Conservation (phyloP, 2,329 filamentous ascomycete species). For the Botrytis elliptica region DNA sequence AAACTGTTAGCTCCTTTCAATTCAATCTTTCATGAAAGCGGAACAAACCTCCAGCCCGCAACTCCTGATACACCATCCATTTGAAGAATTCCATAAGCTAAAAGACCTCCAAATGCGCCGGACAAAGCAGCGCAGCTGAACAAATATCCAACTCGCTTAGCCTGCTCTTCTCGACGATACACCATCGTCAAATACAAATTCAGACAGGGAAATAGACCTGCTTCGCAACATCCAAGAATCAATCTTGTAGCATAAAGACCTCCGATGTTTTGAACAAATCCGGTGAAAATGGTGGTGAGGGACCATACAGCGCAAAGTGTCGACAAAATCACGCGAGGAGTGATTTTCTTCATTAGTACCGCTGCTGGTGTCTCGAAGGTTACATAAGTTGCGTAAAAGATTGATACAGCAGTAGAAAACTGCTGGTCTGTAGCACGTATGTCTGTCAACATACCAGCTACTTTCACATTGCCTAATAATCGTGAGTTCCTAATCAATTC, state of each 20-base stretch:
- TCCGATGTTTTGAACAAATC: slow-evolving; percentile 45
- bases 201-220: slow-evolving; percentile 50
- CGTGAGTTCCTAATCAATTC: neutral
- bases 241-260: slow-evolving; percentile 48
- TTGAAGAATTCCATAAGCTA: slow-evolving; percentile 51
- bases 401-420: slow-evolving; percentile 41
- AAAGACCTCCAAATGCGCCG: slow-evolving; percentile 52
- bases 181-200: slow-evolving; percentile 53
- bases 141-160: slow-evolving; percentile 52
- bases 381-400: slow-evolving; percentile 54
- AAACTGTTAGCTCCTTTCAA: neutral
- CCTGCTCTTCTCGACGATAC: slow-evolving; percentile 55
- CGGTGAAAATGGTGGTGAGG: slow-evolving; percentile 48
- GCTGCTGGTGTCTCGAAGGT: slow-evolving; percentile 49
- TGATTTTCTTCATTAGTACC: slow-evolving; percentile 49
- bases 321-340: slow-evolving; percentile 44
- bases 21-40: slow-evolving; percentile 27
- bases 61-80: slow-evolving; percentile 47
- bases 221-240: slow-evolving; percentile 49
- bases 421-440: slow-evolving; percentile 25
- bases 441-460: slow-evolving; percentile 29
- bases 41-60: slow-evolving; percentile 49
- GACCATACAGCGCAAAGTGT: slow-evolving; percentile 43
- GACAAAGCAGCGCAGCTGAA: slow-evolving; percentile 53
- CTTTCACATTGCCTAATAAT: slow-evolving; percentile 45